phyloP scores from a whole-genome alignment of 352 stramenopile species.

The Pythium insidiosum region DNA sequence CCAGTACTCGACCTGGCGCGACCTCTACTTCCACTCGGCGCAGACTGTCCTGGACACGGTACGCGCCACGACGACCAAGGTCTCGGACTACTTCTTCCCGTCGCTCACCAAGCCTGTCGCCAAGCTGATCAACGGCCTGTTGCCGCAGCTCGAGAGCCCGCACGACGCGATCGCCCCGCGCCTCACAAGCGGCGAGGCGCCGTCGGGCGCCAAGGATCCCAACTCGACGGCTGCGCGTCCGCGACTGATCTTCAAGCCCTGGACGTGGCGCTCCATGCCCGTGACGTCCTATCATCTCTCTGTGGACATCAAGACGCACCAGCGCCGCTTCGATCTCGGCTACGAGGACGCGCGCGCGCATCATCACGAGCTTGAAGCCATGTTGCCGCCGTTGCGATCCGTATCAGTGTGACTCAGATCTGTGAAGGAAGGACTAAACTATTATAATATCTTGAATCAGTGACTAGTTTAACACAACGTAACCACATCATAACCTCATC shows the following conservation, averaged over 20 bases:
- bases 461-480: too few species aligned
- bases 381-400: constrained; percentile 23
- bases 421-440: too few species aligned
- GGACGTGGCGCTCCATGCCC: constrained; percentile 48
- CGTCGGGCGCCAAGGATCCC: constrained; percentile 1
- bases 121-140: constrained; percentile 30
- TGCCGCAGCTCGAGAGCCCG: constrained; percentile 33
- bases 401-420: not conserved
- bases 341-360: constrained; percentile 51
- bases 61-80: constrained; percentile 22
- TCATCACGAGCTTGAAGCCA: constrained; percentile 33
- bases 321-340: constrained; percentile 46
- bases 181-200: constrained; percentile 8
- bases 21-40: constrained; percentile 41
- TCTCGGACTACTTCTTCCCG: constrained; percentile 34
- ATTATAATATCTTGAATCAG: too few species aligned
- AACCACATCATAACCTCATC: too few species aligned
- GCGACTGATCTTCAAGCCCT: constrained; percentile 50
- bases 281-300: constrained; percentile 49
- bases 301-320: constrained; percentile 37
- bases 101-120: constrained; percentile 33
- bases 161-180: constrained; percentile 38
- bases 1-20: constrained; percentile 47
- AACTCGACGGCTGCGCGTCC: constrained; percentile 6
- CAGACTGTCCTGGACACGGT: constrained; percentile 36